Evolutionary conservation across 2,329 filamentous ascomycete species (phyloP), one percentile per base, ranked within the genome.

Genomic region (Septoria linicola): DNA sequence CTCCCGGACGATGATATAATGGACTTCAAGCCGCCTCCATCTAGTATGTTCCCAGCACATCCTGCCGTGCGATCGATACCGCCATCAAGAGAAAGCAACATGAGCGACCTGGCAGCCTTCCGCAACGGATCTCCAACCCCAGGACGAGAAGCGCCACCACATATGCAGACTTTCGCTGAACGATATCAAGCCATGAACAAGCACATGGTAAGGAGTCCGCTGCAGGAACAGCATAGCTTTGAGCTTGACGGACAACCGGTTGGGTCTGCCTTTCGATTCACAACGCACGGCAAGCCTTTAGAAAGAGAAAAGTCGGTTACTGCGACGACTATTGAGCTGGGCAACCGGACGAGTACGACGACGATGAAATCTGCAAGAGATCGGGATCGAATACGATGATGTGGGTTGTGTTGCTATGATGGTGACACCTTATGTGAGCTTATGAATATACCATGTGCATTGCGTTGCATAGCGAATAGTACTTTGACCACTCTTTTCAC

Each of bases 1-100:
- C 54, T 66, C 1, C 66, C 66, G 10, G 65, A 67, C 52, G 55
- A 64, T 17, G 40, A 63, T 35, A 46, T 60, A 31, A 20, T 48
- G 14, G 59, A 55, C 43, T 52, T 41, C 49, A 62, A 58, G 51
- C 55, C 36, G 34, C 56, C 50, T n/a, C 55, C 53, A n/a, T 27
- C 44, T 8, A 41, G 7, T 14, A 16, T 40, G 21, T 48, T 48
- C 25, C 51, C 52, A 11, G 34, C 36, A 21, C 43, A 41, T 19
- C 42, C 40, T 31, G 42, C 47, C 17, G 42, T 51, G 3, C 47
- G 45, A 11, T 50, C 42, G 17, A 30, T 44, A n/a, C 53, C 56
- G 11, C 53, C 36, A 20, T 27, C 25, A 3, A 19, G 16, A 7
- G 36, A 13, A 11, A 21, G 20, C 17, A 11, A 6, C 46, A 32